Base-by-base conservation (phyloP, 768 basidiomycete genomes). In the Tulasnella sp. region DNA sequence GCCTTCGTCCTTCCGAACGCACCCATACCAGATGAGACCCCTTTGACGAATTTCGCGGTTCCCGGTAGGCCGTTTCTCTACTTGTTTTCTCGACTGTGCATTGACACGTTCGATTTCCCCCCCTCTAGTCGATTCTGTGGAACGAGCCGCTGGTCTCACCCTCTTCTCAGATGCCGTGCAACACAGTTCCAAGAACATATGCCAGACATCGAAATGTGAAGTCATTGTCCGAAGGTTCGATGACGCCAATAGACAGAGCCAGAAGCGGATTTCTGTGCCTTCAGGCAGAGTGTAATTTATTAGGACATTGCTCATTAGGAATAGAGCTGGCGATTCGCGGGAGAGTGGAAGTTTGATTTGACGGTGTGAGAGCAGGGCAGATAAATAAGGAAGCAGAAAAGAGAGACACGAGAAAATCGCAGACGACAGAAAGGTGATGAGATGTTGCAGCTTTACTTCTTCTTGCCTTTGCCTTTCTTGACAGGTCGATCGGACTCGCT, bases 1-100 rank as follows among this genome's bases (percentile, higher is more conserved):
- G 98, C 97, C 16, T 99, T 99, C 84, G 94, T 99, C 8, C 89
- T 99, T 18, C 98, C 98, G 0, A 99, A 99, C 85, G 91, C 94
- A n/a, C 87, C 89, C 77, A 99, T 99, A 80, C 90, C 94, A 0
- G 96, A 99, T 82, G 90, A 93, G 72, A 89, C 92, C 1, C 90
- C 94, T 48, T 85, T 99, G 74, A 89, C 93, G 83, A 89, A 88
- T 81, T 99, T 99, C 84, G 86, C 93, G 34, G 91, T 93, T 52
- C 95, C 96, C 75, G 89, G 96, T 96, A 85, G 75, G 89, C 10
- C 39, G 44, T 16, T 68, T 68, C 62, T 31, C 34, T 14, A 8
- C 31, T 12, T 2, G 5, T 1, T 42, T 72, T 19, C 46, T 80
- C 44, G 16, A 74, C 52, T 44, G 38, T n/a, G 24, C 39, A 34